Evolutionary conservation across 257 asterid species (phyloP), one percentile per base, ranked within the genome.

Genomic region (Nyctanthes arbortristis): DNA sequence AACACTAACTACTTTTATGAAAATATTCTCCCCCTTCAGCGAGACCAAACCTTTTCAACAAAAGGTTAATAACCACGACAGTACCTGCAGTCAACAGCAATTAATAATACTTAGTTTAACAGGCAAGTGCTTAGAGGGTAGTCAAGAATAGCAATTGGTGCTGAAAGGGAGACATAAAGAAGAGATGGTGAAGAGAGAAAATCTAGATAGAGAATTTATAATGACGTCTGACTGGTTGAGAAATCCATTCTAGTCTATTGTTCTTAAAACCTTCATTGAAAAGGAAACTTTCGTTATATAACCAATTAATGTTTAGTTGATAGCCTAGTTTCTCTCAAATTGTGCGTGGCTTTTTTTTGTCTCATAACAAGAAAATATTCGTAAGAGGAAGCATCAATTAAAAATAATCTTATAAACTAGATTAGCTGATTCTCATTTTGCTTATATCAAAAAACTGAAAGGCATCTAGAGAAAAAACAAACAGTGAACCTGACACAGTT

Each of bases 261-360:
- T 45, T 14, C 55, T 5, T 7, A n/a, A 45, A 16, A 14, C 55
- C n/a, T n/a, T 45, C n/a, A n/a, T 16, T 45, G 10, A 16, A 43
- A 43, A 2, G 2, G 54, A 43, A 16, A 3, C n/a, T n/a, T n/a
- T n/a, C n/a, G n/a, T n/a, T n/a, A n/a, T n/a, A n/a, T 67, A 57
- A 61, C 72, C 5, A 22, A 34, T 71, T 58, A 69, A 58, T 34
- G 31, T 55, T 66, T 45, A 57, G n/a, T 58, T 4, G 25, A 35
- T 20, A 37, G 65, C 68, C 18, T 66, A 33, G 47, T 14, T 32
- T 45, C 36, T 67, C 32, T 29, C 31, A 65, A 22, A 39, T 61
- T 13, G 22, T 68, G 69, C 82, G 54, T n/a, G 61, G 36, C 56
- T 31, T 28, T 31, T 22, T 64, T 7, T 35, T 28, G 75, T 36